phyloP scores from a whole-genome alignment of 2,329 filamentous ascomycete species.

The Capronia coronata region DNA sequence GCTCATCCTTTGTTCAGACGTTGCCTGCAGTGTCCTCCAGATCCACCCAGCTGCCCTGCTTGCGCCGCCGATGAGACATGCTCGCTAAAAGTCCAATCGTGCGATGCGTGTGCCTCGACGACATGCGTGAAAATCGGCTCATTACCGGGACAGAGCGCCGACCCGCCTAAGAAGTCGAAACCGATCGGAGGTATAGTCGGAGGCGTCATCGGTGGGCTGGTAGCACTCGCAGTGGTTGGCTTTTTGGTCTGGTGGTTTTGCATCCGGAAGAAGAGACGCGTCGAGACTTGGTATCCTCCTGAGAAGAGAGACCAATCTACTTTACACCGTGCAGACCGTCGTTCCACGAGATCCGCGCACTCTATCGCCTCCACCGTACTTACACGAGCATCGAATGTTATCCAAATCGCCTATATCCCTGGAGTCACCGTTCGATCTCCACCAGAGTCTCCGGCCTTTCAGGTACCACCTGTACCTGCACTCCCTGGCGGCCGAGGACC shows the following conservation, averaged over 20 bases:
- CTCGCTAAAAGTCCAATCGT: slow-evolving; percentile 53
- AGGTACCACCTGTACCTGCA: slow-evolving; percentile 88
- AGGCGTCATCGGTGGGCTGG: slow-evolving; percentile 78
- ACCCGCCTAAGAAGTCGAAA: slow-evolving; percentile 30
- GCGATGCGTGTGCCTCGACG: slow-evolving; percentile 54
- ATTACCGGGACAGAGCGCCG: slow-evolving; percentile 31
- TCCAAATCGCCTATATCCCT: slow-evolving; percentile 98
- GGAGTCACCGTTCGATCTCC: slow-evolving; percentile 89
- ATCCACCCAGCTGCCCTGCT: slow-evolving; percentile 53
- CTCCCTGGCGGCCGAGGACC: slow-evolving; percentile 58
- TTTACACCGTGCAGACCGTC: slow-evolving; percentile 54
- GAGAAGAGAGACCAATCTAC: slow-evolving; percentile 53
- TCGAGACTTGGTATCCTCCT: slow-evolving; percentile 51
- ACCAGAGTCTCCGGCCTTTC: slow-evolving; percentile 69
- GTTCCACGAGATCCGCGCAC: slow-evolving; percentile 72
- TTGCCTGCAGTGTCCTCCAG: slow-evolving; percentile 52
- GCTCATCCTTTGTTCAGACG: slow-evolving; percentile 47
- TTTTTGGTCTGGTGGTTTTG: slow-evolving; percentile 85
- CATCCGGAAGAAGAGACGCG: slow-evolving; percentile 61
- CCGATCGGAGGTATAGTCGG: slow-evolving; percentile 76
- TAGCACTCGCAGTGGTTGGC: slow-evolving; percentile 64
- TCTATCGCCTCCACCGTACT: slow-evolving; percentile 94
- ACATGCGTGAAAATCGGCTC: slow-evolving; percentile 46
- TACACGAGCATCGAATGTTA: slow-evolving; percentile 95
- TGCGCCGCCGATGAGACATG: slow-evolving; percentile 53